Evolutionary conservation across 306 rosid species (phyloP), one percentile per base, ranked within the genome.

Genomic region (Ormosia semicastrata): DNA sequence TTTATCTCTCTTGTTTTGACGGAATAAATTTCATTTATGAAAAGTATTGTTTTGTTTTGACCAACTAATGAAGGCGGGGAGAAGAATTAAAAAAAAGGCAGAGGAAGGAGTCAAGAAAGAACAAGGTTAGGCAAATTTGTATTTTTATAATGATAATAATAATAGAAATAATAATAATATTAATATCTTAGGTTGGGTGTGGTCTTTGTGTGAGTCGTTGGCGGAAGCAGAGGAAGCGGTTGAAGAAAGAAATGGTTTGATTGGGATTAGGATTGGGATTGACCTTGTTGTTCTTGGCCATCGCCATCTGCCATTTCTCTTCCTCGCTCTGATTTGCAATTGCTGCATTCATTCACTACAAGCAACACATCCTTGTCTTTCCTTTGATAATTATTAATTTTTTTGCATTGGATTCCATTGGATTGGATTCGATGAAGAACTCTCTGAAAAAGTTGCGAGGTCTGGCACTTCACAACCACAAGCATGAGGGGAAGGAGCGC

Each of bases 371-470:
- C 24, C 24, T 24, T 24, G 24, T 24, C 24, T 24, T 24, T 24
- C 1, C 24, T 24, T 24, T 24, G 24, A 24, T 24, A 24, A 24
- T 24, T 24, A 24, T 37, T 37, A 1, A 6, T 37, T 37, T 4
- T 0, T 0, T 36, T 36, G 4, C 5, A 36, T 36, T 36, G 41
- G 41, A 37, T 37, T 41, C 47, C n/a, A n/a, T n/a, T n/a, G n/a
- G n/a, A 36, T 36, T 36, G 41, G 41, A 37, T 37, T 41, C 47
- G 54, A 49, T 96, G 99, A 93, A 91, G 89, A 89, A 88, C 70
- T 90, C 98, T 59, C 88, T 93, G 66, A 91, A 83, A 73, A 96
- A 92, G 84, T 59, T 96, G 81, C 86, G 96, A 85, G 98, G 97
- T 67, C 75, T 95, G 6, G 89, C 89, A 73, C 94, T 91, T 83